These are phyloP conservation scores for Sesbania bispinosa DNA, from an alignment of 306 rosid genomes.

Conservation along the genomic window DNA sequence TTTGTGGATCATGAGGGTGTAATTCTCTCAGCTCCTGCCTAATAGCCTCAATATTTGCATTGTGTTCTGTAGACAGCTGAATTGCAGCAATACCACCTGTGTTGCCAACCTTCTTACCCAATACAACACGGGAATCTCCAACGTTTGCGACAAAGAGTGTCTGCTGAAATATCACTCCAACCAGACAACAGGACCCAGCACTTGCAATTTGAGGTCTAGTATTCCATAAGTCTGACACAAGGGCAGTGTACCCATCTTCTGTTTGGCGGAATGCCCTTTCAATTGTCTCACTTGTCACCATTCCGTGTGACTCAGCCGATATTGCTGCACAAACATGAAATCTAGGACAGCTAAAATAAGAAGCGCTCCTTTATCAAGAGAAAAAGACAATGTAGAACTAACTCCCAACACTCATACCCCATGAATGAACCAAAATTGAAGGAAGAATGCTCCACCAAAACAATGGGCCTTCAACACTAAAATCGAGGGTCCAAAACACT, in stretches of 20 bases:
- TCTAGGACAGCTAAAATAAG: slow-evolving; percentile 54
- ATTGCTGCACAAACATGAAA: slow-evolving; percentile 54
- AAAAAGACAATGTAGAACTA: background rate
- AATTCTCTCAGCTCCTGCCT: slow-evolving; percentile 57
- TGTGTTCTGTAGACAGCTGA: slow-evolving; percentile 76
- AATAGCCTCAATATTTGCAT: slow-evolving; percentile 63
- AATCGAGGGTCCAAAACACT: slow-evolving; percentile 6
- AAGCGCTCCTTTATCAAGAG: slow-evolving; percentile 32
- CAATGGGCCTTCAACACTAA: slow-evolving; percentile 2
- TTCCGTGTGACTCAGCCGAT: slow-evolving; percentile 48
- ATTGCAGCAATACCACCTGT: slow-evolving; percentile 66
- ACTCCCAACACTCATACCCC: slow-evolving; percentile 24
- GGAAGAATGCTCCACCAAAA: slow-evolving; percentile 11
- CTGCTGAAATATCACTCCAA: slow-evolving; percentile 67
- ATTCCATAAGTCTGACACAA: slow-evolving; percentile 59
- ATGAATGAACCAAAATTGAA: slow-evolving; percentile 9
- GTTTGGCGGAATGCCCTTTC: slow-evolving; percentile 53
- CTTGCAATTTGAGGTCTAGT: slow-evolving; percentile 56
- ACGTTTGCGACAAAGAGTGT: slow-evolving; percentile 69
- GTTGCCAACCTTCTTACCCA: slow-evolving; percentile 75
- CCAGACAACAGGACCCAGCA: slow-evolving; percentile 75
- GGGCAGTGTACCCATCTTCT: slow-evolving; percentile 63
- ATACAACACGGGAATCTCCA: slow-evolving; percentile 81
- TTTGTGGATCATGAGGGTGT: slow-evolving; percentile 73
- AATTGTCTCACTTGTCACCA: slow-evolving; percentile 53